Evolutionary conservation across 345 rosid species (phyloP).

Genomic region (Raphanus raphanistrum): DNA sequence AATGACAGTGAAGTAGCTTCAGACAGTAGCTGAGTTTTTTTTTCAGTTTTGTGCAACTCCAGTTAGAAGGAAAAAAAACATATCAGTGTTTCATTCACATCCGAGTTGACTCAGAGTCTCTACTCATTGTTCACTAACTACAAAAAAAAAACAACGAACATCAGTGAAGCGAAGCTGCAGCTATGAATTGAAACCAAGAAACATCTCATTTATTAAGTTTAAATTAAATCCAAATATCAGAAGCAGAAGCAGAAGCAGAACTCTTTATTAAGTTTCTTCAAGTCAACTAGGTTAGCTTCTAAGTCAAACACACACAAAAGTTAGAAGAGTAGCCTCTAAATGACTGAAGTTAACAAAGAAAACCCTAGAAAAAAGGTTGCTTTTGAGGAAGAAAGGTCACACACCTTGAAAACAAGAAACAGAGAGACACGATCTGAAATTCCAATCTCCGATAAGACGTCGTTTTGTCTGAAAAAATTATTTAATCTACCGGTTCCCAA

Average conservation of each 20-base stretch:
- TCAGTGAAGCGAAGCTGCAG: not conserved
- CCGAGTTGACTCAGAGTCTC: slow-evolving; percentile 20
- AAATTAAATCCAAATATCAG: slow-evolving; percentile 9
- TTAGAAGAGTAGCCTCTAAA: slow-evolving; percentile 11
- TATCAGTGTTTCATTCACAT: slow-evolving; percentile 2
- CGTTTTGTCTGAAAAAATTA: slow-evolving; percentile 25
- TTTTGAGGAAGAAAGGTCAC: not conserved
- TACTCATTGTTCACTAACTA: not conserved
- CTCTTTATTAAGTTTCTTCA: not conserved
- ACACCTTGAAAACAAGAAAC: slow-evolving; percentile 23
- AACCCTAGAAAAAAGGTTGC: slow-evolving; percentile 23
- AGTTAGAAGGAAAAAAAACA: not conserved
- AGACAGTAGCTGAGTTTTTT: slow-evolving; percentile 3
- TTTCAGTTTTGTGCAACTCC: not conserved
- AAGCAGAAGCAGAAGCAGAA: not conserved
- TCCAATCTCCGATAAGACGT: slow-evolving; percentile 38
- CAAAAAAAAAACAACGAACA: not conserved
- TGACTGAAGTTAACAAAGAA: slow-evolving; percentile 8
- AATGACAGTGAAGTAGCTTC: slow-evolving; percentile 1
- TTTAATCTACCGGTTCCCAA: slow-evolving; percentile 4
- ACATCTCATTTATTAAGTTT: no score
- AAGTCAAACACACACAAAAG: slow-evolving; percentile 7
- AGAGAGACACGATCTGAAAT: slow-evolving; percentile 39
- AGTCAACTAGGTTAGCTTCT: slow-evolving; percentile 37
- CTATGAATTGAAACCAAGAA: slow-evolving; percentile 5